Evolutionary conservation across 495 filamentous ascomycete genomes (phyloP).

Genomic region (Lasiosphaeria hispida): DNA sequence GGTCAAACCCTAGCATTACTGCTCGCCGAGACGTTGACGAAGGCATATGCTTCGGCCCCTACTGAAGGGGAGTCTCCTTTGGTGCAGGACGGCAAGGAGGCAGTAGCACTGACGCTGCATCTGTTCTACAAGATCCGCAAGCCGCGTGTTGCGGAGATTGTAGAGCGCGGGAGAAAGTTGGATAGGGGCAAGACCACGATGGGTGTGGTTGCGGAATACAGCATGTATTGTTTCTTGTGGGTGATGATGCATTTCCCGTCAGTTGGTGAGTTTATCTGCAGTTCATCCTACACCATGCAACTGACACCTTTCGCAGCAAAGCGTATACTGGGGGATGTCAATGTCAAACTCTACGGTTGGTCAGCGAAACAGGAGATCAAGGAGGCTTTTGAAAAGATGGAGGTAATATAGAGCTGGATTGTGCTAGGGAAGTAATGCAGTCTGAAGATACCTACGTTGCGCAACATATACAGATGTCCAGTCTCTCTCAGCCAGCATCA

Average conservation of each 20-base stretch:
- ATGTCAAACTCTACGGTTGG: too few species aligned
- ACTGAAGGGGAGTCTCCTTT: not conserved
- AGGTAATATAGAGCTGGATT: too few species aligned
- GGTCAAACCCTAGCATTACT: slow-evolving; percentile 27
- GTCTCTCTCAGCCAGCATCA: too few species aligned
- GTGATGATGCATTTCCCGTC: slow-evolving; percentile 10
- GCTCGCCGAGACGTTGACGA: slow-evolving; percentile 14
- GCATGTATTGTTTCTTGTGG: slow-evolving; percentile 8
- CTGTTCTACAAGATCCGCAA: slow-evolving; percentile 11
- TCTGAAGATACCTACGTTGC: too few species aligned
- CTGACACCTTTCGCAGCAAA: too few species aligned
- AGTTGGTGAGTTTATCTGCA: slow-evolving; percentile 1
- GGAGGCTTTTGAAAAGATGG: too few species aligned
- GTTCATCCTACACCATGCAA: too few species aligned
- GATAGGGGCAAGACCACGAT: slow-evolving; percentile 9
- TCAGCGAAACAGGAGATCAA: too few species aligned
- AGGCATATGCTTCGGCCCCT: not conserved
- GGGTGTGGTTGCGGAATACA: slow-evolving; percentile 11
- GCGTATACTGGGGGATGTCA: too few species aligned
- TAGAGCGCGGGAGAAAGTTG: slow-evolving; percentile 9
- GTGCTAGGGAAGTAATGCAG: too few species aligned
- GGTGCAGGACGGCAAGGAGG: not conserved
- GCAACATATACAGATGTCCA: too few species aligned
- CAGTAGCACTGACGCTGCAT: slow-evolving; percentile 6
- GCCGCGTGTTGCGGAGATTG: slow-evolving; percentile 4